Evolutionary conservation across 345 rosid genomes (phyloP), one percentile per base, ranked within the genome.

Genomic region (Viola odorata): DNA sequence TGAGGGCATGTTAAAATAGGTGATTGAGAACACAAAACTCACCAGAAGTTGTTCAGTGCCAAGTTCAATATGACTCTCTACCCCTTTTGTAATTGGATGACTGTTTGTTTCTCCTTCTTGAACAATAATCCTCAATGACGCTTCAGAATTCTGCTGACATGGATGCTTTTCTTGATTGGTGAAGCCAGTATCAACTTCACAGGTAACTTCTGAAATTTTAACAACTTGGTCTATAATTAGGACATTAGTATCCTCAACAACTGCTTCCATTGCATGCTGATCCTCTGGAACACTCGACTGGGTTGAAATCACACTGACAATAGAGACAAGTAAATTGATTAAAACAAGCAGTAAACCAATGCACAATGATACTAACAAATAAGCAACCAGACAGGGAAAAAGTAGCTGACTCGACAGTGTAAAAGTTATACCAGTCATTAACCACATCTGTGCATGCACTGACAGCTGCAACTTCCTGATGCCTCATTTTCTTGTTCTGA

Each of bases 401-500:
- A 49, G 67, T 41, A 44, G 0, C 37, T 36, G 38, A 32, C 56
- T 48, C 56, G 12, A 51, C 42, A 55, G 55, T 23, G 50, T 38
- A 82, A 37, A 48, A 45, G 11, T 58, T 42, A 11, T 80, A 88
- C 98, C 75, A 6, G 47, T 61, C 57, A 37, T 74, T 60, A 51
- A 57, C 51, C 64, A 69, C 75, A 73, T 75, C 81, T 57, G 66
- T 80, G 9, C 74, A 70, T 47, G 66, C 47, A 64, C 70, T 67
- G 45, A 52, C 65, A 50, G 61, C 53, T 9, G 38, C 78, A 53
- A 77, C 77, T 40, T 78, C 76, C 40, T 76, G 66, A 38, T 71
- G 78, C 79, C 69, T 77, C 73, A 80, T 85, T 64, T 71, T 92
- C 78, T 84, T 89, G 63, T 73, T 68, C 62, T 60, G 70, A 40